Evolutionary conservation across 2,329 filamentous ascomycete genomes (phyloP), one percentile per base, ranked within the genome.

Genomic region (Xylaria sp.): DNA sequence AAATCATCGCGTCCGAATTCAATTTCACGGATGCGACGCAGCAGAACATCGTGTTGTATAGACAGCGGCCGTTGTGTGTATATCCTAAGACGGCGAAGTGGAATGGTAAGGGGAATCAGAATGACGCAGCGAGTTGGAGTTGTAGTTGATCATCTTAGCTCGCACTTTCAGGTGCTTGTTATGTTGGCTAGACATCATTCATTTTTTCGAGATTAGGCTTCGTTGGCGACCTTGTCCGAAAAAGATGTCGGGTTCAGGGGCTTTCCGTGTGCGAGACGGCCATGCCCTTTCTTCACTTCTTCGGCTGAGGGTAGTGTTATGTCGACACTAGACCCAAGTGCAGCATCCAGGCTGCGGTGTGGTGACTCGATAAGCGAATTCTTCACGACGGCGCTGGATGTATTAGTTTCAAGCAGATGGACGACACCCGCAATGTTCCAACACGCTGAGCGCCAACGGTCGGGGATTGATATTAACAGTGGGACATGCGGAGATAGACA

Each of bases 21-120:
- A 75, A 74, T 23, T 75, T 74, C 39, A 76, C 75, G 10, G 75
- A 76, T n/a, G 25, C 33, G 6, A 69, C 72, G 23, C 9, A 36
- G 1, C 73, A 74, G 66, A 64, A 61, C 2, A 66, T 77, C 20
- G 82, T 79, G 1, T 72, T 84, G 9, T 74, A 80, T 52, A 82
- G 82, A 54, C 79, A 79, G 67, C 78, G 83, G 31, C 79, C 78
- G 20, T 75, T 86, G 59, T 86, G 85, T 71, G 74, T 75, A 59
- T 80, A 72, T 64, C 76, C 77, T 12, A 74, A 72, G 57, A 74
- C 75, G 12, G 73, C 79, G 71, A 78, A 25, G 74, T 83, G 79
- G 73, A 71, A 77, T 48, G 76, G 78, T 1, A 55, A 41, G 20
- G 80, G 80, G 6, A 72, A 79, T 67, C 74, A 75, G 49, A 75